Base-by-base conservation (phyloP, 2,329 filamentous ascomycete genomes). In the Epicoccum nigrum region DNA sequence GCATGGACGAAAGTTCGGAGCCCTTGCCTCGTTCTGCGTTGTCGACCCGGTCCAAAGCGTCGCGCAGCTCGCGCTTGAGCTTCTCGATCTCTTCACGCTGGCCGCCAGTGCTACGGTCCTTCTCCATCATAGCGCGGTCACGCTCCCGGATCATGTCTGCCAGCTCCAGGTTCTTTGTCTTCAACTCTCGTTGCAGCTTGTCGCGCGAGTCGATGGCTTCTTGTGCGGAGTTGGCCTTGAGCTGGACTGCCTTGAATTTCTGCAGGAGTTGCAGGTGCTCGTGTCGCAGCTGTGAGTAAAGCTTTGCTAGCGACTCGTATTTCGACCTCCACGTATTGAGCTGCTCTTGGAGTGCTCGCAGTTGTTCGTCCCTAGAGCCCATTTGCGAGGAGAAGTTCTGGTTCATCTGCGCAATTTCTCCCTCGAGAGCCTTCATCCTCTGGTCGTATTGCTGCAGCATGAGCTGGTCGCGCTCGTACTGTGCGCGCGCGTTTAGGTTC, bases 81-180 rank as follows among this genome's bases (percentile, higher is more conserved):
- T 96, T 97, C 77, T 99, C 94, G 9, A 96, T 67, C 71, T 99
- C 94, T 51, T 99, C 94, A 68, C 90, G 92, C 74, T 92, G 92
- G 45, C 86, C 89, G 25, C 94, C 94, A 43, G 81, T 85, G n/a
- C 88, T 78, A 47, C 94, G 86, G 70, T 99, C 94, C 72, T 92
- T 91, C 57, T 99, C 94, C 68, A 97, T 91, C 44, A 97, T 77
- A 23, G 94, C 94, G 58, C 94, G 86, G 69, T 99, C 94, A 63
- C 94, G 84, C 77, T 99, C 94, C 34, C 94, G 86, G 59, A 99
- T 99, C 94, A 99, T 97, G 72, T 97, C 92, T 25, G 94, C 94
- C 55, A 99, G 78, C 74, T 99, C 94, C n/a, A 99, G 80, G 70
- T 99, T 99, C 84, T 99, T 99, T 23, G 93, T 97, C 83, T 99